Evolutionary conservation across 192 early-diverging fungal species (phyloP).

Genomic region (Diversispora epigaea): DNA sequence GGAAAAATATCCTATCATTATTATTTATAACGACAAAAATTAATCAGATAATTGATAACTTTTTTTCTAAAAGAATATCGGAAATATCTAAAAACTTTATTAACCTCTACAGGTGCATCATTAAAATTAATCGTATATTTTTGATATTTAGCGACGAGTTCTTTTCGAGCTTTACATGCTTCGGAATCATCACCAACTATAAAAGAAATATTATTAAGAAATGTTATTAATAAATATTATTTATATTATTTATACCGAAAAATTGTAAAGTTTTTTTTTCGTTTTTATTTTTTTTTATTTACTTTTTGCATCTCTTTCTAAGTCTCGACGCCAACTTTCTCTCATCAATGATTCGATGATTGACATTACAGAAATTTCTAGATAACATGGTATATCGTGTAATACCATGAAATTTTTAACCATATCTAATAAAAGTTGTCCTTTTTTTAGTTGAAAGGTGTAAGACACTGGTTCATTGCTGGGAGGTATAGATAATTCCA

Average conservation of each 20-base stretch:
- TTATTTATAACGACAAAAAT: not conserved
- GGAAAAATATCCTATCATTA: conserved; percentile 53
- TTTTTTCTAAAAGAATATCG: not conserved
- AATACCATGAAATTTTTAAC: conserved; percentile 42
- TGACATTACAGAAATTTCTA: conserved; percentile 49
- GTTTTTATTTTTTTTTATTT: conserved; percentile 7
- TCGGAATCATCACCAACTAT: not conserved
- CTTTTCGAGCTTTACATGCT: conserved; percentile 1
- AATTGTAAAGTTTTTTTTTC: not conserved
- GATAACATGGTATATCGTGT: conserved; percentile 47
- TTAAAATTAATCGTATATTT: conserved; percentile 18
- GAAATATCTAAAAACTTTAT: not conserved
- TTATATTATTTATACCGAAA: not conserved
- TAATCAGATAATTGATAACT: not conserved
- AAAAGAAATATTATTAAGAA: not conserved
- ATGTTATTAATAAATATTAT: too few species aligned
- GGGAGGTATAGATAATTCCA: conserved; percentile 16
- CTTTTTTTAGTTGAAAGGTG: conserved; percentile 37
- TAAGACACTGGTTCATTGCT: not conserved
- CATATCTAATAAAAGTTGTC: conserved; percentile 47
- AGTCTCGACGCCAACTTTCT: conserved; percentile 33
- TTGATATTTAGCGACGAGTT: conserved; percentile 21
- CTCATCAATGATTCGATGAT: conserved; percentile 41
- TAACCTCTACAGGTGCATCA: conserved; percentile 18
- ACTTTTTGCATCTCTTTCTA: conserved; percentile 30